phyloP scores from a whole-genome alignment of 768 basidiomycete species.

The Psilocybe azurescens region DNA sequence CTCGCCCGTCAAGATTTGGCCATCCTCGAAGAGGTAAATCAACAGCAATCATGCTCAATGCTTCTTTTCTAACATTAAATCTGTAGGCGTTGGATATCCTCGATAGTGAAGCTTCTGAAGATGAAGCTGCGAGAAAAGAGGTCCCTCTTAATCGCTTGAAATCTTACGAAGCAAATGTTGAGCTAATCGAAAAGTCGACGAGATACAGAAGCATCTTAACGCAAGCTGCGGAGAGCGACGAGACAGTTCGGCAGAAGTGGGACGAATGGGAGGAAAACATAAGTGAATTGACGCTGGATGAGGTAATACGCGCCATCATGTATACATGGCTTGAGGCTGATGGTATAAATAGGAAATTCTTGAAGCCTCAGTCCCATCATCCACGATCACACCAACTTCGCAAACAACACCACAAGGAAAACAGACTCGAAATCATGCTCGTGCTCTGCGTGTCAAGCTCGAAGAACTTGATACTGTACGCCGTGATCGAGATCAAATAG shows the following conservation, averaged over 20 bases:
- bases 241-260: slow-evolving; percentile 81
- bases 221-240: slow-evolving; percentile 79
- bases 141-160: slow-evolving; percentile 55
- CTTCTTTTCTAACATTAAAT: background rate
- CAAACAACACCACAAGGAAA: slow-evolving; percentile 43
- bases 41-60: background rate
- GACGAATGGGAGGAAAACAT: slow-evolving; percentile 85
- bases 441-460: slow-evolving; percentile 71
- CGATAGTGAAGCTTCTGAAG: slow-evolving; percentile 89
- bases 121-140: slow-evolving; percentile 69
- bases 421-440: slow-evolving; percentile 66
- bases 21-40: slow-evolving; percentile 74
- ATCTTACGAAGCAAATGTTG: slow-evolving; percentile 81
- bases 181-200: slow-evolving; percentile 71
- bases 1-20: slow-evolving; percentile 65
- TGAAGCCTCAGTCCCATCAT: slow-evolving; percentile 72
- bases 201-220: slow-evolving; percentile 75
- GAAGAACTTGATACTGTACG: slow-evolving; percentile 82
- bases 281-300: slow-evolving; percentile 66
- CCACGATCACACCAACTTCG: slow-evolving; percentile 43
- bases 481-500: slow-evolving; percentile 61
- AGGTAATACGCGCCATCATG: slow-evolving; percentile 46
- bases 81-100: slow-evolving; percentile 84
- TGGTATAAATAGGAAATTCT: slow-evolving; percentile 55
- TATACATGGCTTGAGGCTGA: background rate